phyloP scores from a whole-genome alignment of 176 grass and related monocot species.

The Chrysopogon serrulatus region DNA sequence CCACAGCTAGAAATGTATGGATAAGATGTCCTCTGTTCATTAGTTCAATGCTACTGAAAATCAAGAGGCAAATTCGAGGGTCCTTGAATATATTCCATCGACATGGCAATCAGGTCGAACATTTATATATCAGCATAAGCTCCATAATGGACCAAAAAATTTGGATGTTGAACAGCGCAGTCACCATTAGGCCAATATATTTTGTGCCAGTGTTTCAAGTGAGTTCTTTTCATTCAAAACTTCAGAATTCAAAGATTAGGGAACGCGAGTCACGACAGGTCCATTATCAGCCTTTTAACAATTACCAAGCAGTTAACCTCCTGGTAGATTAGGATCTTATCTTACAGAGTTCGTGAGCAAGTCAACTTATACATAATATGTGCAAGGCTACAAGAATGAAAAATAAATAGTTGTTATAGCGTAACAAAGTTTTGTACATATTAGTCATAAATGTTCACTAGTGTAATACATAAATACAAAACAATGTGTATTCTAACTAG shows the following conservation, averaged over 20 bases:
- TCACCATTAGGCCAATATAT: not conserved
- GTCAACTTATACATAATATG: not conserved
- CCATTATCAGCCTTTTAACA: not conserved
- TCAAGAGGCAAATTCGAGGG: not conserved
- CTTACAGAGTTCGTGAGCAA: not conserved
- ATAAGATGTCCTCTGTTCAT: not conserved
- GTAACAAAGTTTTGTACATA: not conserved
- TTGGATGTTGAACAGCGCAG: not conserved
- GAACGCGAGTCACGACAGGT: not conserved
- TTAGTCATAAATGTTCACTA: not conserved
- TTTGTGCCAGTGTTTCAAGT: not conserved
- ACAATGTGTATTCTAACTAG: conserved; percentile 1
- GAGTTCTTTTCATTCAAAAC: not conserved
- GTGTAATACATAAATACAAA: not conserved
- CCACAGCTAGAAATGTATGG: not conserved
- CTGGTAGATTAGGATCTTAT: not conserved
- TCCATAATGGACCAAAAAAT: not conserved
- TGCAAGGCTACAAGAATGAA: not conserved
- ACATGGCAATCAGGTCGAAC: not conserved
- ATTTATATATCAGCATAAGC: not conserved
- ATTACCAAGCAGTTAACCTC: not conserved
- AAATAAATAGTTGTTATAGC: not conserved
- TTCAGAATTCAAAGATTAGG: not conserved
- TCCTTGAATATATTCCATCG: not conserved
- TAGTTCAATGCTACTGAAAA: not conserved